A percentile compares a stretch with the other conserved stretches of the same genome.
Conservation (phyloP, 176 grass and related monocot species). For the Leersia perrieri region DNA sequence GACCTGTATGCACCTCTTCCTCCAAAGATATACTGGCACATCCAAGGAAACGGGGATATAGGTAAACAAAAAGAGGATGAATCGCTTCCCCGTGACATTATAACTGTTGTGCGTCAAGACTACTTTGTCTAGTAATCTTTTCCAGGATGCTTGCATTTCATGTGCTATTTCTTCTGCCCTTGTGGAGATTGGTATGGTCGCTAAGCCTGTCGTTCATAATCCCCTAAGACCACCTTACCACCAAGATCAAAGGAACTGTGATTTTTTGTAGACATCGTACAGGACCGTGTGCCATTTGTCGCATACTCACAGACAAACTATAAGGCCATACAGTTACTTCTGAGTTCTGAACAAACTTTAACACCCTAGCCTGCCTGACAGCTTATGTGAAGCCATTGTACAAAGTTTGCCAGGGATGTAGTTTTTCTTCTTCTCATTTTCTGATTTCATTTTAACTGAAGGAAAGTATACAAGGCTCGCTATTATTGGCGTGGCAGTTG, state of each 20-base stretch:
- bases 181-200: neutral
- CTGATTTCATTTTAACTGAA: neutral
- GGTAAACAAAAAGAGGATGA: constrained; percentile 69
- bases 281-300: neutral
- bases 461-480: constrained; percentile 18
- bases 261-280: constrained; percentile 39
- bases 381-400: constrained; percentile 12
- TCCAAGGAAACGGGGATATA: constrained; percentile 77
- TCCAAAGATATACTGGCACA: constrained; percentile 91
- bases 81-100: constrained; percentile 59
- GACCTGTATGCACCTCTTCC: constrained; percentile 79
- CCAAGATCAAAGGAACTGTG: neutral
- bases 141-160: neutral
- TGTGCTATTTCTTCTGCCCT: neutral
- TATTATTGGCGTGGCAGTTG: neutral
- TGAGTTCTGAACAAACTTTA: neutral
- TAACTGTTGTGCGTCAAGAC: constrained; percentile 73
- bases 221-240: neutral
- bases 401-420: constrained; percentile 13
- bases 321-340: neutral
- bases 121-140: constrained; percentile 72
- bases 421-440: neutral
- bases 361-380: neutral
- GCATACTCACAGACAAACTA: neutral
- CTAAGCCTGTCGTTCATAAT: neutral